Conservation (phyloP, 805 yeast species). For the Myxozyma nipponensis region DNA sequence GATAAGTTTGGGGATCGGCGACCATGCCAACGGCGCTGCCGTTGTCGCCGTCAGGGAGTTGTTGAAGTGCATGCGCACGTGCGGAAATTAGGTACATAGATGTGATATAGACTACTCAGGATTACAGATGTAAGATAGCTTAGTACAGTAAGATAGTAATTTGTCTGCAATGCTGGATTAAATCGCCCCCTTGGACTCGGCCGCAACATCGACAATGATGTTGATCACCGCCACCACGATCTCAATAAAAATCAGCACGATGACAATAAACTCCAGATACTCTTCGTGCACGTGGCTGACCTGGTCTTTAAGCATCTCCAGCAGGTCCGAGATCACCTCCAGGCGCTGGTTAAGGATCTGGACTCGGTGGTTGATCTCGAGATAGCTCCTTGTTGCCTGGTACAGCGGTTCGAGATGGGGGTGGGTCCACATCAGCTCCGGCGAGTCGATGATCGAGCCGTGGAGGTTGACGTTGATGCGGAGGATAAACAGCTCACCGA, state of each 20-base stretch:
- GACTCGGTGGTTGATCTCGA: constrained; percentile 93
- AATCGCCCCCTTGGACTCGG: constrained; percentile 11
- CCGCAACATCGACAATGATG: constrained; percentile 22
- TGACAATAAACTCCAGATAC: constrained; percentile 84
- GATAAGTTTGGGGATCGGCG: constrained; percentile 24
- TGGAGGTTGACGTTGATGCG: constrained; percentile 45
- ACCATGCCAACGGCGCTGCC: constrained; percentile 25
- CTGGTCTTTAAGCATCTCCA: constrained; percentile 96
- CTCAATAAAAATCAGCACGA: constrained; percentile 86
- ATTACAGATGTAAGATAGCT: too few species aligned
- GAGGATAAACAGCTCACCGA: constrained; percentile 90
- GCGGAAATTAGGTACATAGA: too few species aligned
- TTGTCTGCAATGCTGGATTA: too few species aligned
- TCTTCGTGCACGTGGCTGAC: constrained; percentile 90
- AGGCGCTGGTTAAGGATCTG: constrained; percentile 83
- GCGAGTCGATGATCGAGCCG: constrained; percentile 78
- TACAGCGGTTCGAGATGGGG: constrained; percentile 97
- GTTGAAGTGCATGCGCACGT: constrained; percentile 13
- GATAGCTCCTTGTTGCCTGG: constrained; percentile 82
- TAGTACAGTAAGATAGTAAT: too few species aligned
- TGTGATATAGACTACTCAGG: too few species aligned
- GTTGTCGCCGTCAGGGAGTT: constrained; percentile 23
- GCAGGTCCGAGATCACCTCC: constrained; percentile 87
- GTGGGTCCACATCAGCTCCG: constrained; percentile 98
- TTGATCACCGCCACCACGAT: constrained; percentile 69